A percentile compares a stretch with the other conserved stretches of the same genome.
Evolutionary conservation across 495 filamentous ascomycete genomes (phyloP).

Genomic region (Penicilliopsis zonata): DNA sequence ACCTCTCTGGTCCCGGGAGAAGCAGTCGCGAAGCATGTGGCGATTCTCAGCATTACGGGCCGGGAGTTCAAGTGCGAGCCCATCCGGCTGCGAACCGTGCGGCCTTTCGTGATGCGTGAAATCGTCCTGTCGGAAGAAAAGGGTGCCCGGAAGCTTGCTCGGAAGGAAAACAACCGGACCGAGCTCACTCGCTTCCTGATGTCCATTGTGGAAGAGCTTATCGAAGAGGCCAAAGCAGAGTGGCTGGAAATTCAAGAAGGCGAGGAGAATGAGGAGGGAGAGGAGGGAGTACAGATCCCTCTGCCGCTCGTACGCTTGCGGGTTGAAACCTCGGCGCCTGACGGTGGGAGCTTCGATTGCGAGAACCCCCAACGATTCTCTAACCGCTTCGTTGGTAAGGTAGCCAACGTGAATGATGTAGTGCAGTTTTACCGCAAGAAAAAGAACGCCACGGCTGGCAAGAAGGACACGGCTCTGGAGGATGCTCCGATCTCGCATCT

Average conservation of each 20-base stretch:
- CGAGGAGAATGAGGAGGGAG: constrained; percentile 33
- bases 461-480: constrained; percentile 39
- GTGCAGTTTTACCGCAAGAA: constrained; percentile 90
- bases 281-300: constrained; percentile 46
- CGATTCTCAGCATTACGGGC: constrained; percentile 73
- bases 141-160: constrained; percentile 62
- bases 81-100: constrained; percentile 73
- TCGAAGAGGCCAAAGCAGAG: constrained; percentile 67
- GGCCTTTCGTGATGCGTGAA: constrained; percentile 82
- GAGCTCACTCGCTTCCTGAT: constrained; percentile 68
- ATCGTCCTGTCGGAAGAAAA: constrained; percentile 66
- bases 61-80: constrained; percentile 72
- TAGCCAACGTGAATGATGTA: constrained; percentile 90
- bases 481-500: constrained; percentile 47
- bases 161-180: constrained; percentile 68
- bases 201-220: constrained; percentile 68
- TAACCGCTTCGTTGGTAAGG: constrained; percentile 78
- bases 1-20: constrained; percentile 87
- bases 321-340: constrained; percentile 81
- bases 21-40: constrained; percentile 82
- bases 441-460: constrained; percentile 23
- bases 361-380: constrained; percentile 97
- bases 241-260: constrained; percentile 66
- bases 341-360: constrained; percentile 71
- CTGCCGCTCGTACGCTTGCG: constrained; percentile 77